Percentiles rank a stretch among this genome's conserved stretches.
These are phyloP conservation scores for Oryza officinalis DNA, from an alignment of 176 grass and related monocot genomes.

Conservation along the genomic window DNA sequence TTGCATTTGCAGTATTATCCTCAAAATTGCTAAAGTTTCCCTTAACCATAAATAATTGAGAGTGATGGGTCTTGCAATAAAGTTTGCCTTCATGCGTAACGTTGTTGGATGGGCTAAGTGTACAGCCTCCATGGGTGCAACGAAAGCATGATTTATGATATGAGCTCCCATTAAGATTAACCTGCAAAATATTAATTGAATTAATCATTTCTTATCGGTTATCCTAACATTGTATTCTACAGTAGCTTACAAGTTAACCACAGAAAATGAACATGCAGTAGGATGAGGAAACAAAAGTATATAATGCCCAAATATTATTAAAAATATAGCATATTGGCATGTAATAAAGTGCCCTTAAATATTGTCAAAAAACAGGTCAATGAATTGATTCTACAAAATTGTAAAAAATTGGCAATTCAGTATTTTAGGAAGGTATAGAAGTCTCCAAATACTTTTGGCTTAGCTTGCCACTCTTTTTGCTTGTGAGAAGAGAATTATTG, in stretches of 20 bases:
- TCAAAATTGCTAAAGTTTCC: constrained; percentile 87
- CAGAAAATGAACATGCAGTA: background rate
- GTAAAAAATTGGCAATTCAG: background rate
- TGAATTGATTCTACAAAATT: background rate
- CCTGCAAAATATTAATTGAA: constrained; percentile 40
- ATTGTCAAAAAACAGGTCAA: background rate
- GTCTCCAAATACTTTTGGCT: background rate
- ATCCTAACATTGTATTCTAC: background rate
- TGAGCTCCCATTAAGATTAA: constrained; percentile 66
- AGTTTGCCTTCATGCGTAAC: constrained; percentile 83
- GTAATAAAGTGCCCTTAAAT: background rate
- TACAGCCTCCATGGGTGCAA: constrained; percentile 87
- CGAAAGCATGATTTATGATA: constrained; percentile 97
- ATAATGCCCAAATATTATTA: background rate
- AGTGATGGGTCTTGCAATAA: constrained; percentile 92
- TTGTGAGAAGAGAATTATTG: background rate
- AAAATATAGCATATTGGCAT: background rate
- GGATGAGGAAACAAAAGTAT: background rate
- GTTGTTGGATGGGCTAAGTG: constrained; percentile 75
- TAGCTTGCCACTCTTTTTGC: background rate
- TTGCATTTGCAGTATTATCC: constrained; percentile 52
- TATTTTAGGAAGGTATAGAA: constrained; percentile 3
- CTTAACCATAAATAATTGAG: constrained; percentile 90
- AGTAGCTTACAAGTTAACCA: background rate
- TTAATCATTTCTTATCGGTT: background rate